Conservation (phyloP, 2,329 filamentous ascomycete genomes). For the Coleophoma cylindrospora region DNA sequence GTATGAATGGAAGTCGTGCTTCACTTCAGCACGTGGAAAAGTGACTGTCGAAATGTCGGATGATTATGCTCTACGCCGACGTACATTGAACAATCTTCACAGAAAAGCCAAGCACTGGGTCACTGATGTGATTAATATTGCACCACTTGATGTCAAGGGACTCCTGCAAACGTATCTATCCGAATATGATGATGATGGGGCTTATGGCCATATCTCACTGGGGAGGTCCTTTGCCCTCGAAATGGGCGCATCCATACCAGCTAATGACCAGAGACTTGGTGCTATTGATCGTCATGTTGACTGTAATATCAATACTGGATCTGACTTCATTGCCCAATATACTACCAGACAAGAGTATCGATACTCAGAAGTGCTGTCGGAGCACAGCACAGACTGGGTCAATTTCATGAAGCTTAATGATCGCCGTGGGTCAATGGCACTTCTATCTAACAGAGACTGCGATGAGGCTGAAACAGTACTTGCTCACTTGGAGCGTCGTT, state of each 20-base stretch:
- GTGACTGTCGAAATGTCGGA: conserved; percentile 91
- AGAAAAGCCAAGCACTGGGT: conserved; percentile 79
- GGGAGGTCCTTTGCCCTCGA: conserved; percentile 93
- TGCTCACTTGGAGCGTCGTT: conserved; percentile 66
- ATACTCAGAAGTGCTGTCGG: conserved; percentile 71
- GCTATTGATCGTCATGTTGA: conserved; percentile 74
- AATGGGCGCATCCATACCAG: conserved; percentile 81
- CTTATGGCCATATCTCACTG: conserved; percentile 86
- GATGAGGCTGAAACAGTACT: conserved; percentile 61
- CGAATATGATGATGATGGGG: conserved; percentile 86
- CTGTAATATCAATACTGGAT: conserved; percentile 80
- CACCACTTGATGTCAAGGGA: conserved; percentile 91
- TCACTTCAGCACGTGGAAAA: conserved; percentile 70
- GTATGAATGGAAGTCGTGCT: conserved; percentile 80
- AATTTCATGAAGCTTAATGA: conserved; percentile 51
- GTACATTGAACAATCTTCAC: conserved; percentile 74
- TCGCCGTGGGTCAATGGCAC: conserved; percentile 33
- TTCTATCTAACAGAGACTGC: conserved; percentile 47
- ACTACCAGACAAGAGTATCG: conserved; percentile 95
- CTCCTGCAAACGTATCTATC: conserved; percentile 94
- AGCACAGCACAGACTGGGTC: conserved; percentile 62
- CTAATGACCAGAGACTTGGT: conserved; percentile 77
- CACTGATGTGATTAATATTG: conserved; percentile 70
- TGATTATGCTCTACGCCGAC: conserved; percentile 76
- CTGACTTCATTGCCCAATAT: conserved; percentile 95